Evolutionary conservation across 1,284 basidiomycete genomes (phyloP).

Genomic region (Vanrija pseudolonga): DNA sequence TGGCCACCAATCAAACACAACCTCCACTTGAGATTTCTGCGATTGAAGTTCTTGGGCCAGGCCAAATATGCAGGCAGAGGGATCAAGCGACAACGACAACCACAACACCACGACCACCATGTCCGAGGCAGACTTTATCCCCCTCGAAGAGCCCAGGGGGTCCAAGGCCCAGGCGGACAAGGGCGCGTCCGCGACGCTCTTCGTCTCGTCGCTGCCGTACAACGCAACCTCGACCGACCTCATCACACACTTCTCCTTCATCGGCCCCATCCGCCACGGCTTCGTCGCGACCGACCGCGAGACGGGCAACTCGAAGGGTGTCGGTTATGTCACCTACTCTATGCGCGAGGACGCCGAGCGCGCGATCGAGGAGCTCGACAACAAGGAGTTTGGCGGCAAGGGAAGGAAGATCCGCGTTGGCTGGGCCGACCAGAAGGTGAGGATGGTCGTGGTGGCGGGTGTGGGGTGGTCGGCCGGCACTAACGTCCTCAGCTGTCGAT

Average conservation of each 20-base stretch:
- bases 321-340: constrained; percentile 95
- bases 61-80: constrained; percentile 2
- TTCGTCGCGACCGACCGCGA: constrained; percentile 76
- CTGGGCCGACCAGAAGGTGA: constrained; percentile 77
- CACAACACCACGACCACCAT: constrained; percentile 11
- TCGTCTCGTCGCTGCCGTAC: constrained; percentile 64
- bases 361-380: constrained; percentile 59
- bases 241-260: constrained; percentile 87
- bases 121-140: constrained; percentile 38
- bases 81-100: not conserved
- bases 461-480: not conserved
- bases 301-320: constrained; percentile 83
- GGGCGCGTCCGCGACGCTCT: constrained; percentile 37
- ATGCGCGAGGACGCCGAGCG: constrained; percentile 81
- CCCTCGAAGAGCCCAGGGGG: constrained; percentile 18
- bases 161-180: not conserved
- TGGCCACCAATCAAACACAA: not conserved
- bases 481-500: constrained; percentile 4
- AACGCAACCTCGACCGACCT: constrained; percentile 85
- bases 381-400: constrained; percentile 55
- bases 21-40: constrained; percentile 13
- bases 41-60: constrained; percentile 2
- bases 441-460: no score
- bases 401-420: constrained; percentile 68
- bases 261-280: constrained; percentile 88